Base-by-base conservation (phyloP, 2,329 filamentous ascomycete species). In the Leptosphaerulina australis region DNA sequence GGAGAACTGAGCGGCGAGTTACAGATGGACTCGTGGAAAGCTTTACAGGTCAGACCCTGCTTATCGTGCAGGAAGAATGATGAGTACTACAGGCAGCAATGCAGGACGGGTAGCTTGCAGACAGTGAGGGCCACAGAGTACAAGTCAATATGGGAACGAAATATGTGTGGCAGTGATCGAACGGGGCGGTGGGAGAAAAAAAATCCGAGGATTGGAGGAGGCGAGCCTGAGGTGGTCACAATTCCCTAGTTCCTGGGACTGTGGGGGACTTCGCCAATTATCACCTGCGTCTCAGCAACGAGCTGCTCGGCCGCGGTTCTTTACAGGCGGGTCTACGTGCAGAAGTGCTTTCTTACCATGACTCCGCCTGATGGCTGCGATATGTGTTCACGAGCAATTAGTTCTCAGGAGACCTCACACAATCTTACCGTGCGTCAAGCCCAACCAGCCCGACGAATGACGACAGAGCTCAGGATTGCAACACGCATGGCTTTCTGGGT, bases 41-140 rank as follows among this genome's bases (percentile, higher is more conserved):
- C 52, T 64, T 70, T 60, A 68, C 62, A 72, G 68, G 69, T 66
- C 62, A 63, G 63, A 68, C 69, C 69, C 69, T 70, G 69, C 69
- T 72, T 72, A 71, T 72, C 66, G 64, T 67, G 63, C 65, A 67
- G 66, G 58, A 56, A 56, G 57, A 65, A 53, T 59, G 35, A 29
- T 56, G 62, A 53, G 56, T 60, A 55, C 59, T 69, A 69, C 59
- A 71, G 68, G 69, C 69, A 68, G 69, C 70, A 71, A 69, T 72
- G 70, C 70, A 72, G 66, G 60, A 66, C 64, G 62, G 53, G 60
- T 53, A 68, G 67, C 67, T 67, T 59, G 63, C 58, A 63, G 62
- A 60, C 62, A 61, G 57, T 56, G 60, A 64, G 63, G 69, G 66
- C 69, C 69, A 72, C 68, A 62, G 55, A 59, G 60, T 54, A 65